These are phyloP conservation scores for Xylaria flabelliformis DNA, from an alignment of 495 filamentous ascomycete species.

Conservation along the genomic window DNA sequence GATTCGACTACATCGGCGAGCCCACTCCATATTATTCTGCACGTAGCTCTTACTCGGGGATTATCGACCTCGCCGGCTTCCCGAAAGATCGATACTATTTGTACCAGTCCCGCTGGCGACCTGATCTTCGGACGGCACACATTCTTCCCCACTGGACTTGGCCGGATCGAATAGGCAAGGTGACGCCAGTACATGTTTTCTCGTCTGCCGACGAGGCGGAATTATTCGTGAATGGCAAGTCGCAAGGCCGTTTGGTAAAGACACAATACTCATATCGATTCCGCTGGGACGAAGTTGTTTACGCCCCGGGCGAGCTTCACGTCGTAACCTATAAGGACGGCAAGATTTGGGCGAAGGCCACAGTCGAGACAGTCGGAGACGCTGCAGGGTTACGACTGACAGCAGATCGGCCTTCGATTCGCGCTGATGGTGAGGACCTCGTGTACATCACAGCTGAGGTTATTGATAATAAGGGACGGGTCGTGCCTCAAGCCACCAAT, in stretches of 20 bases:
- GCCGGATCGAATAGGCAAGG: conserved; percentile 21
- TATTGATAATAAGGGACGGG: conserved; percentile 15
- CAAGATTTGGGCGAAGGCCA: conserved; percentile 19
- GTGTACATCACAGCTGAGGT: conserved; percentile 20
- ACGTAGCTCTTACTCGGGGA: conserved; percentile 24
- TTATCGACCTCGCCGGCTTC: conserved; percentile 25
- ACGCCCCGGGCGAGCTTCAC: conserved; percentile 13
- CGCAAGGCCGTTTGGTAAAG: conserved; percentile 18
- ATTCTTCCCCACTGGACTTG: conserved; percentile 27
- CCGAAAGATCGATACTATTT: conserved; percentile 23
- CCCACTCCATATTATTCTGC: conserved; percentile 23
- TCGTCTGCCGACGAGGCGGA: conserved; percentile 25
- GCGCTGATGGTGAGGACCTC: conserved; percentile 19
- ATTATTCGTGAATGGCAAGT: conserved; percentile 25
- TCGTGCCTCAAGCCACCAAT: neutral
- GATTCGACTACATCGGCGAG: conserved; percentile 25
- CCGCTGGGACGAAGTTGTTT: conserved; percentile 21
- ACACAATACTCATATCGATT: conserved; percentile 14
- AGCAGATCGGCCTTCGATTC: conserved; percentile 13
- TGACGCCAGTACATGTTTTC: conserved; percentile 24
- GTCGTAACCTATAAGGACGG: conserved; percentile 24
- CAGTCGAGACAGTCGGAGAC: conserved; percentile 4
- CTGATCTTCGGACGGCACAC: conserved; percentile 23
- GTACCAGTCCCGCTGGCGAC: conserved; percentile 27
- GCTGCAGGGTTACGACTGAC: conserved; percentile 13